phyloP scores from a whole-genome alignment of 768 basidiomycete genomes.

The Tulasnella sp. region DNA sequence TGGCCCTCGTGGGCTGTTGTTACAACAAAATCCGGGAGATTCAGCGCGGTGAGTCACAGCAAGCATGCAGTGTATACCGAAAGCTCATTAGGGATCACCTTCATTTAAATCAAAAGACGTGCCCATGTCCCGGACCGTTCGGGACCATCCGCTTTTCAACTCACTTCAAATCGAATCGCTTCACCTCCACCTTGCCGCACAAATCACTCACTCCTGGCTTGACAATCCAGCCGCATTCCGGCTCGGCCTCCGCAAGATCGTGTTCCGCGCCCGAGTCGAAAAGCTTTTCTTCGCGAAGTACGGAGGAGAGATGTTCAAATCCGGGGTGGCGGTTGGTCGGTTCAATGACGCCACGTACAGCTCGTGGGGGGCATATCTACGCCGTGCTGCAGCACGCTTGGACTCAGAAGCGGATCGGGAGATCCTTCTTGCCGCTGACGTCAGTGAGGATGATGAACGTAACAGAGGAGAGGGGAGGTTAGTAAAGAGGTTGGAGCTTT shows the following conservation, averaged over 20 bases:
- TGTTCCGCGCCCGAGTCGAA: conserved; percentile 53
- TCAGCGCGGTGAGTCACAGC: conserved; percentile 36
- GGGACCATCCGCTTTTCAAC: conserved; percentile 19
- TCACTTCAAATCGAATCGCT: conserved; percentile 33
- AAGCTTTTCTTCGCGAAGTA: background rate
- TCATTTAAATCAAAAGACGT: conserved; percentile 49
- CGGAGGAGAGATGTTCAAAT: conserved; percentile 16
- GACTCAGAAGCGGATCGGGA: conserved; percentile 19
- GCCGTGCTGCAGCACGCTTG: conserved; percentile 25
- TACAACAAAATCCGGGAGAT: conserved; percentile 54
- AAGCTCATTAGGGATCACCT: too few relatives aligned
- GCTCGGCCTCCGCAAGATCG: conserved; percentile 55
- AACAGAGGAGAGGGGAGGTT: conserved; percentile 19
- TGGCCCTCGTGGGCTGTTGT: conserved; percentile 64
- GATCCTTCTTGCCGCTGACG: background rate
- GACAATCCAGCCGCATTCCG: conserved; percentile 29
- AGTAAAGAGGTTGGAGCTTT: conserved; percentile 39
- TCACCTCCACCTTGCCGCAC: conserved; percentile 60
- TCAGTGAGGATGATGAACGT: conserved; percentile 1
- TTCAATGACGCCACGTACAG: conserved; percentile 41
- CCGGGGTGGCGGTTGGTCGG: conserved; percentile 41
- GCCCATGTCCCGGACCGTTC: conserved; percentile 39
- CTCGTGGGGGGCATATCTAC: conserved; percentile 41
- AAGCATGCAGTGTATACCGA: too few relatives aligned
- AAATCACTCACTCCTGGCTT: conserved; percentile 55